These are phyloP conservation scores for Cryptococcus sp. DNA, from an alignment of 1,284 basidiomycete genomes.

Conservation along the genomic window DNA sequence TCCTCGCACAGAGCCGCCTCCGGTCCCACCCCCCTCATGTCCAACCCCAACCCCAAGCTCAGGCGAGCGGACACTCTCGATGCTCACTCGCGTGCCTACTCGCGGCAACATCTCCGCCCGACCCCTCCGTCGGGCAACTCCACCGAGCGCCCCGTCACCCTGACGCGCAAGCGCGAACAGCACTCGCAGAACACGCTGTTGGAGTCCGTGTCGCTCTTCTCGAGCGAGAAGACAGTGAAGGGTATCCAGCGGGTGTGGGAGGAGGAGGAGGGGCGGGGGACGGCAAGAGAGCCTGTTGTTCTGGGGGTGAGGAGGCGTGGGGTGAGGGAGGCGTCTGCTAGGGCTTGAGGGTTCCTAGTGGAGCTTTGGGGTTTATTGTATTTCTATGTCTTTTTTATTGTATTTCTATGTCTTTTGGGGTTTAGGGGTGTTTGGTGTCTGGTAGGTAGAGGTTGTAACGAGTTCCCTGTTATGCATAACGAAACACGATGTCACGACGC, in stretches of 20 bases:
- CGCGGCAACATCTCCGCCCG: no score
- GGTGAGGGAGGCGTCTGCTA: not conserved
- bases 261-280: slow-evolving; percentile 5
- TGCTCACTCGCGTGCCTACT: no score
- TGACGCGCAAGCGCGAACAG: not conserved
- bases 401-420: no score
- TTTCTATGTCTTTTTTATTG: no score
- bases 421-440: not conserved
- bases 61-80: no score
- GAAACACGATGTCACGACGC: no score
- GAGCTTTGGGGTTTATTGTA: no score
- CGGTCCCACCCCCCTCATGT: no score
- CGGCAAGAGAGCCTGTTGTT: slow-evolving; percentile 23
- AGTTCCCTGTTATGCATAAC: not conserved
- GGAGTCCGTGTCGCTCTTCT: not conserved
- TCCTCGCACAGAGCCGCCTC: no score
- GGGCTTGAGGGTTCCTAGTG: no score
- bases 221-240: not conserved
- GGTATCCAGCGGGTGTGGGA: not conserved
- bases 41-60: no score
- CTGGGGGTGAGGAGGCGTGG: slow-evolving; percentile 24
- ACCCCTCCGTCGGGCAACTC: not conserved
- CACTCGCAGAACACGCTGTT: not conserved
- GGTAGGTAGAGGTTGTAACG: not conserved
- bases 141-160: not conserved